These are phyloP conservation scores for Wickerhamomyces rabaulensis DNA, from an alignment of 805 yeast species.

Conservation along the genomic window DNA sequence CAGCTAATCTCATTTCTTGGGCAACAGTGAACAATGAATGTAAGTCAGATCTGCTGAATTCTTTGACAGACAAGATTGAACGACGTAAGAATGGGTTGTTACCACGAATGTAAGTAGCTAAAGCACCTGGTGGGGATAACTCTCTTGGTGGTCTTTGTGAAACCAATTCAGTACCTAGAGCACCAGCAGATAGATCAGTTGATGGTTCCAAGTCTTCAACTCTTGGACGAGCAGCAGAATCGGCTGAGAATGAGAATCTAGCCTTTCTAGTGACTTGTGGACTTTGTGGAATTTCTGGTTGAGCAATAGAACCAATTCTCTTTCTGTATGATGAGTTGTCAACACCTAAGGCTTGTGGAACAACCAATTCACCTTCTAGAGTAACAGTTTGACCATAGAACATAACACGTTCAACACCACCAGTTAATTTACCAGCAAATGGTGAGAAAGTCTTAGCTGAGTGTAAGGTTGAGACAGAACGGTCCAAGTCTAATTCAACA, in stretches of 20 bases:
- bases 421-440: constrained; percentile 54
- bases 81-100: constrained; percentile 89
- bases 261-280: constrained; percentile 31
- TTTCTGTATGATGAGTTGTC: constrained; percentile 25
- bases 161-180: constrained; percentile 65
- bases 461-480: constrained; percentile 42
- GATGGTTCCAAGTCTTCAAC: constrained; percentile 23
- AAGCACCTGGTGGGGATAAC: constrained; percentile 72
- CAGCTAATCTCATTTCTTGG: constrained; percentile 95
- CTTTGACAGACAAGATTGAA: constrained; percentile 83
- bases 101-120: constrained; percentile 68
- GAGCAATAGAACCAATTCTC: constrained; percentile 23
- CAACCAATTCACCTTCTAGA: constrained; percentile 73
- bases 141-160: constrained; percentile 69
- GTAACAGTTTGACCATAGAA: constrained; percentile 75
- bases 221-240: constrained; percentile 34
- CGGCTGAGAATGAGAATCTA: constrained; percentile 49
- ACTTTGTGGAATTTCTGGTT: constrained; percentile 31
- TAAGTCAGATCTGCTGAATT: constrained; percentile 80
- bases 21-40: constrained; percentile 95
- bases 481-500: constrained; percentile 81
- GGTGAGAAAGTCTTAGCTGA: constrained; percentile 47
- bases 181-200: constrained; percentile 34
- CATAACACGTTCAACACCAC: constrained; percentile 86
- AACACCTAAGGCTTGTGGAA: constrained; percentile 54